Evolutionary conservation across 164 flowering plant species (phyloP), one percentile per base, ranked within the genome.

Genomic region (Nymphaea thermarum): DNA sequence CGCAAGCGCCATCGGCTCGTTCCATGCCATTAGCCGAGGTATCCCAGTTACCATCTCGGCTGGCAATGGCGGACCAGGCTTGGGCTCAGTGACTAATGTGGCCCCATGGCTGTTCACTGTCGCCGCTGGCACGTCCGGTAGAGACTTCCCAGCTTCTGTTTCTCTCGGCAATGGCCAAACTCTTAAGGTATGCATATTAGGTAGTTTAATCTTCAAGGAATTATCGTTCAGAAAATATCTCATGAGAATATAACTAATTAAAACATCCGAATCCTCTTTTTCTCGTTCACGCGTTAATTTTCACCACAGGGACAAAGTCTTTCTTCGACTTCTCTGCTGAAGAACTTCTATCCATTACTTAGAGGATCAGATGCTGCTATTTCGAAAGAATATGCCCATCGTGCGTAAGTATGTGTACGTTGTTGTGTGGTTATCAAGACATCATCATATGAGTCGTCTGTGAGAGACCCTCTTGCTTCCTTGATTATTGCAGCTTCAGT

Each of bases 221-320:
- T 51, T 51, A 51, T 51, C 8, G 12, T 51, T 51, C 14, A 51
- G 14, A 51, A 51, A 4, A 3, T 47, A 6, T 47, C 55, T 25
- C 36, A 25, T 25, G 36, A 25, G 36, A 25, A 25, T 45, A 45
- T 5, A 5, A 45, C 5, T 10, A 45, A 45, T 10, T 5, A 45
- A 5, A 45, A 45, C 53, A 5, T 5, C 53, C 11, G 11, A 45
- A 10, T 2, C 53, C 11, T 45, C 11, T 45, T 10, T 0, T 45
- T 45, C 11, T 45, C 53, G 7, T 10, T 5, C 11, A 45, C 53
- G 5, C 7, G 53, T 45, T 10, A 10, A 45, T 10, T 45, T 5
- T 10, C 7, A 45, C 53, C 53, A 57, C 65, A 83, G 84, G 84
- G 84, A 14, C 65, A 75, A 47, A 79, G 82, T 68, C 76, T 81